Evolutionary conservation across 2,329 filamentous ascomycete genomes (phyloP).

Genomic region (Penicillium rolfsii): DNA sequence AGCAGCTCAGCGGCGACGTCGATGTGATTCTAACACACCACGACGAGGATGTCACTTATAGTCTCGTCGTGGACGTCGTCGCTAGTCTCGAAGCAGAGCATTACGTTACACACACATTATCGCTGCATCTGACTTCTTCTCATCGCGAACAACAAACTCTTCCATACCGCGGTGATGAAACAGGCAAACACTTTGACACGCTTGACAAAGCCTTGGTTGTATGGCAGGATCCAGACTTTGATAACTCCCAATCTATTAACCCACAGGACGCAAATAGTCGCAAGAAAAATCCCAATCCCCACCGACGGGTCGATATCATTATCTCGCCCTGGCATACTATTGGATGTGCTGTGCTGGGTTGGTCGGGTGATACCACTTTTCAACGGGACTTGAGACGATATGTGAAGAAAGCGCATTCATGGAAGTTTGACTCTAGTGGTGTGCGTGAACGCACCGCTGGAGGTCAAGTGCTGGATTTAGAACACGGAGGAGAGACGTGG

Average conservation of each 20-base stretch:
- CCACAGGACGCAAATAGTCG: background rate
- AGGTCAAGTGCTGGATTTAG: slow-evolving; percentile 69
- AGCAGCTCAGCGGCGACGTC: slow-evolving; percentile 74
- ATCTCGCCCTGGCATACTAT: slow-evolving; percentile 84
- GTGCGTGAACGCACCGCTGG: slow-evolving; percentile 70
- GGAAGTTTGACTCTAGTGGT: slow-evolving; percentile 92
- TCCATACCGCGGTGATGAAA: slow-evolving; percentile 53
- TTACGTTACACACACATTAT: slow-evolving; percentile 81
- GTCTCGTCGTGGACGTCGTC: slow-evolving; percentile 75
- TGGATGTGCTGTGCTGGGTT: slow-evolving; percentile 85
- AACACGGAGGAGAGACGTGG: slow-evolving; percentile 58
- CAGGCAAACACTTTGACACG: slow-evolving; percentile 71
- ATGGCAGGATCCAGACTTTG: slow-evolving; percentile 73
- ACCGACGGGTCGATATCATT: slow-evolving; percentile 90
- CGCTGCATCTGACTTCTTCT: slow-evolving; percentile 69
- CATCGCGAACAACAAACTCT: slow-evolving; percentile 70
- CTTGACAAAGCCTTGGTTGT: slow-evolving; percentile 92
- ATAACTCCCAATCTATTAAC: slow-evolving; percentile 35
- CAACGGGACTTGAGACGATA: slow-evolving; percentile 82
- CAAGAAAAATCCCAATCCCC: slow-evolving; percentile 69
- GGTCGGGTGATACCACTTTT: slow-evolving; percentile 88
- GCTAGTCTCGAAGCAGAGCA: slow-evolving; percentile 67
- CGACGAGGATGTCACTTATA: slow-evolving; percentile 66
- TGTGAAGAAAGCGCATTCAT: slow-evolving; percentile 69
- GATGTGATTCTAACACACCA: slow-evolving; percentile 83